Evolutionary conservation across 768 basidiomycete species (phyloP).

Genomic region (Lactarius pseudohatsudake): DNA sequence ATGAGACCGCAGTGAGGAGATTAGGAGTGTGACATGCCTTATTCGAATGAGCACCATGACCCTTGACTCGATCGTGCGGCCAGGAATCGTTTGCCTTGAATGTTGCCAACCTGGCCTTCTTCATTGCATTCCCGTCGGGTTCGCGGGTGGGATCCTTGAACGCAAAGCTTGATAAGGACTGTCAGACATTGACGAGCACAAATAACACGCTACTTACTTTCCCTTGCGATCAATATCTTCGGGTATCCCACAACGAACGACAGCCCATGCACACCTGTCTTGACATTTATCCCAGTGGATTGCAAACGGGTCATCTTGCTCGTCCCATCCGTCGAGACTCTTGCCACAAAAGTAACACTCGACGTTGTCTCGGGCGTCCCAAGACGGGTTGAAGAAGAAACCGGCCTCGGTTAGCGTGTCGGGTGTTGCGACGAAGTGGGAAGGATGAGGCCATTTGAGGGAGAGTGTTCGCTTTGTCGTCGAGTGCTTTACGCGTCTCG

Average conservation of each 20-base stretch:
- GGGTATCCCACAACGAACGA: constrained; percentile 67
- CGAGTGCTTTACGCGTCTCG: constrained; percentile 58
- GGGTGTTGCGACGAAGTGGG: constrained; percentile 65
- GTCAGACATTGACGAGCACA: not conserved
- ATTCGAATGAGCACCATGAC: constrained; percentile 68
- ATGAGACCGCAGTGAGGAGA: constrained; percentile 8
- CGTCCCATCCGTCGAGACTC: constrained; percentile 81
- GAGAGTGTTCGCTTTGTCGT: constrained; percentile 44
- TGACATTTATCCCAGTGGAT: constrained; percentile 77
- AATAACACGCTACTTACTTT: constrained; percentile 44
- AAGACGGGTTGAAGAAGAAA: constrained; percentile 77
- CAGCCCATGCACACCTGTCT: constrained; percentile 76
- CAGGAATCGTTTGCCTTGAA: constrained; percentile 57
- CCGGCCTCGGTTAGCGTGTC: constrained; percentile 81
- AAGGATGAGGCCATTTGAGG: constrained; percentile 79
- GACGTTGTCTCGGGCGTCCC: constrained; percentile 70
- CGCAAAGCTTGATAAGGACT: constrained; percentile 46
- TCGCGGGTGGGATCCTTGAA: constrained; percentile 59
- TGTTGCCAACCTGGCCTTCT: constrained; percentile 68
- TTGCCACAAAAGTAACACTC: constrained; percentile 85
- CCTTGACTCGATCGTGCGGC: constrained; percentile 63
- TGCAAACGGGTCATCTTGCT: constrained; percentile 79
- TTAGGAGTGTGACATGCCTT: constrained; percentile 46
- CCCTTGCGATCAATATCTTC: constrained; percentile 57
- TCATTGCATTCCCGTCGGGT: constrained; percentile 68